A percentile compares a stretch with the other conserved stretches of the same genome.
Conservation (phyloP, 2,329 filamentous ascomycete species). For the Cryphonectria naterciae region DNA sequence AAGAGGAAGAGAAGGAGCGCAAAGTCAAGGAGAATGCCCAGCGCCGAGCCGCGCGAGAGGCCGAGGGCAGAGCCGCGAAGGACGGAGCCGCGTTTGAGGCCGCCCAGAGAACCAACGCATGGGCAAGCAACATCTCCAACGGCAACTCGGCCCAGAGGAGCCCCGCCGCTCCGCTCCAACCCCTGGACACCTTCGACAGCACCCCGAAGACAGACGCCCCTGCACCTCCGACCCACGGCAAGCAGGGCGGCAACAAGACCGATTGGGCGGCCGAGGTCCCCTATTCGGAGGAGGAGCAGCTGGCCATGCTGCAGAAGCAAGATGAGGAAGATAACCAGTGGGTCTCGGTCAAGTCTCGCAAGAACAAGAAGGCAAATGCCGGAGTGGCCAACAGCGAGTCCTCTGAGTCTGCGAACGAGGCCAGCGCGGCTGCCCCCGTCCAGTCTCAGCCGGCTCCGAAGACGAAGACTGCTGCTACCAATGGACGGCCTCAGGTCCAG, state of each 20-base stretch:
- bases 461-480: slow-evolving; percentile 34
- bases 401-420: slow-evolving; percentile 33
- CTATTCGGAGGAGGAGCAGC: slow-evolving; percentile 66
- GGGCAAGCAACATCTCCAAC: slow-evolving; percentile 45
- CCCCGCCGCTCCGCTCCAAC: slow-evolving; percentile 46
- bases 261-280: slow-evolving; percentile 53
- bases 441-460: slow-evolving; percentile 31
- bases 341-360: slow-evolving; percentile 60
- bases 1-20: slow-evolving; percentile 79
- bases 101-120: slow-evolving; percentile 45
- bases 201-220: slow-evolving; percentile 40
- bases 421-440: slow-evolving; percentile 29
- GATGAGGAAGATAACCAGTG: slow-evolving; percentile 56
- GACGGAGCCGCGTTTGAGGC: slow-evolving; percentile 70
- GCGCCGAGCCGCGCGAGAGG: slow-evolving; percentile 77
- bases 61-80: slow-evolving; percentile 81
- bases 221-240: slow-evolving; percentile 39
- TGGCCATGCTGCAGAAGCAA: slow-evolving; percentile 60
- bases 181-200: slow-evolving; percentile 62
- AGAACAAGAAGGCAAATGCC: slow-evolving; percentile 48
- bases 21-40: slow-evolving; percentile 80
- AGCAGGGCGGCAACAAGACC: slow-evolving; percentile 40
- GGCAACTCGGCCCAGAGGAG: slow-evolving; percentile 48
- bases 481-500: slow-evolving; percentile 37
- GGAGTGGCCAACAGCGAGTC: slow-evolving; percentile 36